Conservation (phyloP, 1,139 yeast species). For the Entelexis sorbosivorans region DNA sequence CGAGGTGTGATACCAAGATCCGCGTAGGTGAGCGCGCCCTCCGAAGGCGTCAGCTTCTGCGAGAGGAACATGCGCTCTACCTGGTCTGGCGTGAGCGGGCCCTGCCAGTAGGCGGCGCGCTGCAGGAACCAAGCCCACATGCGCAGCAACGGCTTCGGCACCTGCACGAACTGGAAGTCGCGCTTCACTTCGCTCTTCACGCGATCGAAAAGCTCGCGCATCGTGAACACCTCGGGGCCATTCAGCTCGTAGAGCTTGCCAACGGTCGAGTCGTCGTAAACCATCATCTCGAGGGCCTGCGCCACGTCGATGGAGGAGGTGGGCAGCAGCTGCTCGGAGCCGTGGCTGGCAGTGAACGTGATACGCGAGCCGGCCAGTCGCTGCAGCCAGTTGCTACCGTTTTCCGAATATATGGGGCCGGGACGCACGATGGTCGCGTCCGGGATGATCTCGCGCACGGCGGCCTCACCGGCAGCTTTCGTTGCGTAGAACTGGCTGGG, state of each 20-base stretch:
- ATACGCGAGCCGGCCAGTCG: slow-evolving; percentile 43
- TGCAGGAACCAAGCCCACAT: slow-evolving; percentile 44
- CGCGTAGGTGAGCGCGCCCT: slow-evolving; percentile 51
- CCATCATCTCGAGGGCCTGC: slow-evolving; percentile 64
- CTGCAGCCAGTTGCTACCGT: slow-evolving; percentile 54
- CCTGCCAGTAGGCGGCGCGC: slow-evolving; percentile 45
- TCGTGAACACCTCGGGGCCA: slow-evolving; percentile 61
- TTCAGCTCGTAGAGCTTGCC: slow-evolving; percentile 68
- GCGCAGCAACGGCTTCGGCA: slow-evolving; percentile 44
- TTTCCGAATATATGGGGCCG: slow-evolving; percentile 68
- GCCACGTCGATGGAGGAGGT: slow-evolving; percentile 75
- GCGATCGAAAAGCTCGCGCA: slow-evolving; percentile 57
- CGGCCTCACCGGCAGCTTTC: slow-evolving; percentile 68
- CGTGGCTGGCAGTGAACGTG: slow-evolving; percentile 54
- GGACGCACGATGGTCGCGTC: slow-evolving; percentile 81
- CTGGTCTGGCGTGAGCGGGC: slow-evolving; percentile 58
- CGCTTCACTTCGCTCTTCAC: slow-evolving; percentile 48
- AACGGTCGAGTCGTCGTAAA: slow-evolving; percentile 67
- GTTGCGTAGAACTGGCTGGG: slow-evolving; percentile 65
- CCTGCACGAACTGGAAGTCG: slow-evolving; percentile 37
- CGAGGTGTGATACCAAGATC: slow-evolving; percentile 68
- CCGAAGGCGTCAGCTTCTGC: slow-evolving; percentile 45
- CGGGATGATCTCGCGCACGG: slow-evolving; percentile 56
- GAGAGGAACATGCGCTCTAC: slow-evolving; percentile 63
- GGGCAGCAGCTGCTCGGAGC: slow-evolving; percentile 56